A percentile compares a stretch with the other conserved stretches of the same genome.
These are phyloP conservation scores for barrel medic (Medicago truncatula) DNA, from an alignment of 306 rosid genomes.

Conservation along the genomic window MtrunA17r5.0-ANR NC_053044.1:27510501-27511000, in stretches of 20 bases:
- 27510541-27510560: conserved; percentile 64
- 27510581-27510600: neutral
- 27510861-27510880: neutral
- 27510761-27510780: neutral
- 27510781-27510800: neutral
- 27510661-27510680: conserved; percentile 2
- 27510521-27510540: conserved; percentile 90
- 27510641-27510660: neutral
- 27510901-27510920: neutral
- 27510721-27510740: neutral
- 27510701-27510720: neutral
- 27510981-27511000: too few species aligned
- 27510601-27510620: neutral
- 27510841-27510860: neutral
- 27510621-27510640: neutral
- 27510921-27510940: conserved; percentile 21
- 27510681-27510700: neutral
- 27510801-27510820: neutral
- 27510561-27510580: conserved; percentile 32
- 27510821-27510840: neutral
- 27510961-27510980: conserved; percentile 10
- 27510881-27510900: neutral
- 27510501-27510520: conserved; percentile 88
- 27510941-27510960: neutral
- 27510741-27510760: neutral